Evolutionary conservation across 768 basidiomycete species (phyloP), one percentile per base, ranked within the genome.

Genomic region (Tulasnella sp.): DNA sequence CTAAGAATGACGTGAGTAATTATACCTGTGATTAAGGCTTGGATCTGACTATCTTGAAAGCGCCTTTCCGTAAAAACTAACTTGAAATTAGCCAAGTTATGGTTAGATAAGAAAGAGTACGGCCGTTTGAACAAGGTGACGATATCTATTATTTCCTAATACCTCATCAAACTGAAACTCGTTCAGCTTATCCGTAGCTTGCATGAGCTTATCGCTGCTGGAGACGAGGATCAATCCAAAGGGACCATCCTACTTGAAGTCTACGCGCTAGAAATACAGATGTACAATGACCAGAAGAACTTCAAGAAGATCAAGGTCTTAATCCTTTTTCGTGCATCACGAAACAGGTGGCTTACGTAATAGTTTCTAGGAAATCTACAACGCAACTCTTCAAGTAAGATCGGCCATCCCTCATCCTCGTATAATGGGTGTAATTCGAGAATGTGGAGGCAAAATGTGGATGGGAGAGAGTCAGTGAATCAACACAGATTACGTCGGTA

Each of bases 381-480:
- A 95, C 58, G 91, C 93, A 8, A 83, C 88, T 10, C 86, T 86
- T 57, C 77, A 79, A 37, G 87, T 99, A 45, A 83, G 88, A 20
- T 91, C 89, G 6, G 95, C 95, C 8, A 96, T 99, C 55, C 91
- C 95, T 13, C 95, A 98, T 68, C 95, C 95, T 8, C 77, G 90
- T 27, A 96, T 98, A 61, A 92, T 96, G 84, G 95, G 93, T 37
- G 89, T 98, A 45, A 98, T 99, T 68, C 88, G 92, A 62, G 95
- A 99, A 66, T 98, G 93, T 58, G 95, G 95, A 13, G 95, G 95
- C 2, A 99, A 99, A 69, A 99, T 99, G 95, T 98, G 95, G 92
- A 98, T 99, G 95, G 90, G 88, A 53, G 95, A 98, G 73, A 85
- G 93, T 83, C 65, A 61, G 80, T 61, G 29, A 32, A 16, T 42